Percentiles rank a stretch among this genome's conserved stretches.
phyloP scores from a whole-genome alignment of 176 grass and related monocot genomes.

The Ensete glaucum region DNA sequence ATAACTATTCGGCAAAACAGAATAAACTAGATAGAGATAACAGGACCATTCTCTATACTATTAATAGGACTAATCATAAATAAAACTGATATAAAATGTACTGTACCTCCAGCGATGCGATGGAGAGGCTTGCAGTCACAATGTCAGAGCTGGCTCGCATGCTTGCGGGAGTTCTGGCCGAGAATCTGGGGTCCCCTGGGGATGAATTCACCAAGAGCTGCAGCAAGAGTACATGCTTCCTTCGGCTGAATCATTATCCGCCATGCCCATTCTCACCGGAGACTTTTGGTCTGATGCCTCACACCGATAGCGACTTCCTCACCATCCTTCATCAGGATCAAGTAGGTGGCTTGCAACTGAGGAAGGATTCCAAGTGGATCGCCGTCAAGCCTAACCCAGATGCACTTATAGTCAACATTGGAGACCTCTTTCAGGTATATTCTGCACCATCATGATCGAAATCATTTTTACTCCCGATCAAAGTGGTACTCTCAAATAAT shows the following conservation, averaged over 20 bases:
- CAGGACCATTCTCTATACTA: not conserved
- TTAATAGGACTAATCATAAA: not conserved
- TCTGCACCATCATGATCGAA: not conserved
- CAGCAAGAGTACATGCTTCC: constrained; percentile 64
- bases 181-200: constrained; percentile 29
- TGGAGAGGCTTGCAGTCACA: constrained; percentile 45
- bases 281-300: constrained; percentile 64
- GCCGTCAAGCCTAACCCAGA: constrained; percentile 56
- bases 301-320: constrained; percentile 95
- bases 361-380: constrained; percentile 61
- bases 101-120: constrained; percentile 30
- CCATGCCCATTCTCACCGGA: constrained; percentile 56
- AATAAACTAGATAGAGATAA: not conserved
- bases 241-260: constrained; percentile 76
- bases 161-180: constrained; percentile 45
- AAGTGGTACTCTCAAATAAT: not conserved
- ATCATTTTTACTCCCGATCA: not conserved
- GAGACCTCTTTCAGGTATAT: constrained; percentile 87
- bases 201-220: constrained; percentile 43
- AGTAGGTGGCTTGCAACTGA: constrained; percentile 71
- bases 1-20: no score
- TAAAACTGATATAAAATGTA: not conserved
- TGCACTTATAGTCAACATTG: constrained; percentile 80
- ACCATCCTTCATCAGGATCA: constrained; percentile 85
- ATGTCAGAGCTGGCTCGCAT: constrained; percentile 56